Conservation (phyloP, 2,329 filamentous ascomycete species). For the Colletotrichum cuscutae region DNA sequence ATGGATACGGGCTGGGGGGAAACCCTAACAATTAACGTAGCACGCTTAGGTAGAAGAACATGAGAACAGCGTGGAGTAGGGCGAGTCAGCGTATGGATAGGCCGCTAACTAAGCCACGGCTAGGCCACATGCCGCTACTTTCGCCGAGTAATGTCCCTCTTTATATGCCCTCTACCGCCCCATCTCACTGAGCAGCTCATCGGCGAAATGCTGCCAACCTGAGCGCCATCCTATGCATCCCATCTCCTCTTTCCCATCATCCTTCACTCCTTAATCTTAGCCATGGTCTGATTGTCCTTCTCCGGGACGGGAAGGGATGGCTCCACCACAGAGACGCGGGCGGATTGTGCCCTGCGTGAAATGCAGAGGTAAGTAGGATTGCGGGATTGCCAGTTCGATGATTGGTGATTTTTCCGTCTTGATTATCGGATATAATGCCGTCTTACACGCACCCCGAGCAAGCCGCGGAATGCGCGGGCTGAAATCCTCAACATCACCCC, state of each 20-base stretch:
- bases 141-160: slow-evolving; percentile 9
- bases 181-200: background rate
- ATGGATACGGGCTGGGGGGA: too few relatives aligned
- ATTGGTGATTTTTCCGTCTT: background rate
- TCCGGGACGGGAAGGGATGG: slow-evolving; percentile 4
- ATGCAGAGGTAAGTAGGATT: slow-evolving; percentile 15
- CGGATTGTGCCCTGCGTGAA: slow-evolving; percentile 11
- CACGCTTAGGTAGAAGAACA: too few relatives aligned
- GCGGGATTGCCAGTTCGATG: background rate
- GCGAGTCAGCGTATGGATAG: background rate
- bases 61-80: background rate
- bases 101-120: background rate
- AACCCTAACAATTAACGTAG: too few relatives aligned
- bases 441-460: too few relatives aligned
- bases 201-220: slow-evolving; percentile 20
- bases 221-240: background rate
- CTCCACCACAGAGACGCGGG: slow-evolving; percentile 19
- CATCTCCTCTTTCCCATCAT: background rate
- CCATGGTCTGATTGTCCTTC: background rate
- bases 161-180: background rate
- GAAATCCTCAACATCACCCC: too few relatives aligned
- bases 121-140: background rate
- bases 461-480: too few relatives aligned
- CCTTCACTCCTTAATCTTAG: background rate
- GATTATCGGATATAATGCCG: too few relatives aligned